These are phyloP conservation scores for Candida sanyiensis DNA, from an alignment of 805 yeast genomes.

Conservation along the genomic window DNA sequence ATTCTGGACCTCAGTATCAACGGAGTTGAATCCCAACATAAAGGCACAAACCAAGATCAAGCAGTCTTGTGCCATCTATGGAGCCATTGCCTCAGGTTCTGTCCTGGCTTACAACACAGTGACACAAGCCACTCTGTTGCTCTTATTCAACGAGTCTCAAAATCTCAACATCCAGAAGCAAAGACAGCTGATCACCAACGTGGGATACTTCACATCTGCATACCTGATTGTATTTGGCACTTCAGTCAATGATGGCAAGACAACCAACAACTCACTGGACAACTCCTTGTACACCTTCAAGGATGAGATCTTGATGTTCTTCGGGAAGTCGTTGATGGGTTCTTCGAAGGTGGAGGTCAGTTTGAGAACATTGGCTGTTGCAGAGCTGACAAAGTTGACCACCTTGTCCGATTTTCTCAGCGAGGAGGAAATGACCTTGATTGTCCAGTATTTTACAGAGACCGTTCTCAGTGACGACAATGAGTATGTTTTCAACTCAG, in stretches of 20 bases:
- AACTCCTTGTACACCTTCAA: slow-evolving; percentile 44
- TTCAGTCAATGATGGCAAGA: neutral
- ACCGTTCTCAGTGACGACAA: slow-evolving; percentile 47
- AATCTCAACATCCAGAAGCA: slow-evolving; percentile 49
- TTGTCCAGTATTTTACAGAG: slow-evolving; percentile 62
- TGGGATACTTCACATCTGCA: slow-evolving; percentile 53
- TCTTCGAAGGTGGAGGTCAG: slow-evolving; percentile 66
- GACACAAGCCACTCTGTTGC: slow-evolving; percentile 40
- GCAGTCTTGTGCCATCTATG: slow-evolving; percentile 57
- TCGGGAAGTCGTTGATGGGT: slow-evolving; percentile 65
- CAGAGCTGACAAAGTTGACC: slow-evolving; percentile 55
- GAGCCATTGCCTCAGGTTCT: slow-evolving; percentile 49
- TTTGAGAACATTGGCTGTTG: slow-evolving; percentile 58
- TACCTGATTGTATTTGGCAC: slow-evolving; percentile 41
- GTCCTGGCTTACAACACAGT: slow-evolving; percentile 41
- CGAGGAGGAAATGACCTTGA: slow-evolving; percentile 50
- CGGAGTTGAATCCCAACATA: slow-evolving; percentile 52
- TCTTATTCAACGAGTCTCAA: slow-evolving; percentile 32
- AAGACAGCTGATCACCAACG: slow-evolving; percentile 50
- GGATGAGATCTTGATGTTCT: slow-evolving; percentile 60
- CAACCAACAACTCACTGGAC: slow-evolving; percentile 9
- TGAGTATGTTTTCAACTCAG: slow-evolving; percentile 46
- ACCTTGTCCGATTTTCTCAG: slow-evolving; percentile 44
- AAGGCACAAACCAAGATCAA: slow-evolving; percentile 47
- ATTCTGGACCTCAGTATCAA: slow-evolving; percentile 35